Percentiles rank a stretch among this genome's conserved stretches.
Evolutionary conservation across 2,329 filamentous ascomycete species (phyloP).

Genomic region (Fusarium globosum): DNA sequence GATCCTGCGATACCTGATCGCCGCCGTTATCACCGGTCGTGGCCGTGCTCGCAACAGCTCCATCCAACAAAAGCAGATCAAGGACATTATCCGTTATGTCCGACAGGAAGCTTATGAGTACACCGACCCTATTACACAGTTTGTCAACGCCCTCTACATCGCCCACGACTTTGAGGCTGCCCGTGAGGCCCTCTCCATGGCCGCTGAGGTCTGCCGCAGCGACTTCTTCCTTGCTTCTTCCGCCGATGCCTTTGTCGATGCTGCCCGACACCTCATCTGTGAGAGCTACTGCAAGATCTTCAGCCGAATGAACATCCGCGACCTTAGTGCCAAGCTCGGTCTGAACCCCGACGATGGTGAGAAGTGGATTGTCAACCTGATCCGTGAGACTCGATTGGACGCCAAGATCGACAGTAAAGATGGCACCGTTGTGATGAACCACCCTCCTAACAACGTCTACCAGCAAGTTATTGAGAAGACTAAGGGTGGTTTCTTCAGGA

Average conservation of each 20-base stretch:
- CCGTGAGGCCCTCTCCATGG: slow-evolving; percentile 83
- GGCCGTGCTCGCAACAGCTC: slow-evolving; percentile 83
- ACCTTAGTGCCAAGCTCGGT: slow-evolving; percentile 90
- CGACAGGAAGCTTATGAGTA: slow-evolving; percentile 99
- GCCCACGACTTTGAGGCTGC: slow-evolving; percentile 92
- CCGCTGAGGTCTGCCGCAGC: slow-evolving; percentile 88
- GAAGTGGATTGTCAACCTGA: slow-evolving; percentile 99
- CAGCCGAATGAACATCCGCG: slow-evolving; percentile 97
- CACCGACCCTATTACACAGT: slow-evolving; percentile 93
- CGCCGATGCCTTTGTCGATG: slow-evolving; percentile 90
- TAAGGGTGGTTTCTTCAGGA: slow-evolving; percentile 98
- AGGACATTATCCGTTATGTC: slow-evolving; percentile 95
- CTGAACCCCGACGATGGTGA: slow-evolving; percentile 95
- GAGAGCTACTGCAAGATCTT: slow-evolving; percentile 99
- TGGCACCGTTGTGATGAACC: slow-evolving; percentile 99
- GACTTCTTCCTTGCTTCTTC: slow-evolving; percentile 95
- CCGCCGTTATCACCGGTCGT: slow-evolving; percentile 94
- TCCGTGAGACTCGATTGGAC: slow-evolving; percentile 95
- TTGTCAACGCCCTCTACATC: slow-evolving; percentile 95
- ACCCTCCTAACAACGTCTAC: slow-evolving; percentile 97
- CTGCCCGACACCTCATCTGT: slow-evolving; percentile 94
- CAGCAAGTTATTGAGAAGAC: slow-evolving; percentile 99
- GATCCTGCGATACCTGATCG: slow-evolving; percentile 93
- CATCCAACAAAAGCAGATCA: slow-evolving; percentile 96
- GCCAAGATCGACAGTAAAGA: slow-evolving; percentile 99